phyloP scores from a whole-genome alignment of 306 rosid species.

The Trifolium fragiferum region DNA sequence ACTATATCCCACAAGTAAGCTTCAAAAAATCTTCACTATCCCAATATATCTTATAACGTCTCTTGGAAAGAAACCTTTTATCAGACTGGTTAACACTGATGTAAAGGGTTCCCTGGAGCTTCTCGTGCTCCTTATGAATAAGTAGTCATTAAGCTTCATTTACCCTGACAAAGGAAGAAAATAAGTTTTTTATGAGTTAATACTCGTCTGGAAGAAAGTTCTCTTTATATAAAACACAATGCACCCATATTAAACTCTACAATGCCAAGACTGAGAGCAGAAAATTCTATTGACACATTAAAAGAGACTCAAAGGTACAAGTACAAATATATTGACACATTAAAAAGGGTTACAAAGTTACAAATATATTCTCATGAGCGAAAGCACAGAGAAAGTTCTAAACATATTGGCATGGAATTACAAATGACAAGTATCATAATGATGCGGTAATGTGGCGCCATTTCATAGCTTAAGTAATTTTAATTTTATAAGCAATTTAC shows the following conservation, averaged over 20 bases:
- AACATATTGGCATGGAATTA: constrained; percentile 25
- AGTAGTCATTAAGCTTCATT: constrained; percentile 73
- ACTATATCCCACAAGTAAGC: constrained; percentile 34
- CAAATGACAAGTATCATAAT: constrained; percentile 32
- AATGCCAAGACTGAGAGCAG: not conserved
- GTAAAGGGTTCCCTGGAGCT: constrained; percentile 67
- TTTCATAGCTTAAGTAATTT: not conserved
- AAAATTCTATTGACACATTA: not conserved
- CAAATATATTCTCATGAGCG: not conserved
- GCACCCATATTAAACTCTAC: constrained; percentile 19
- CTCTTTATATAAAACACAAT: not conserved
- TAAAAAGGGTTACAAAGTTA: not conserved
- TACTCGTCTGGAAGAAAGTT: constrained; percentile 3
- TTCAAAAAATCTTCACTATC: constrained; percentile 38
- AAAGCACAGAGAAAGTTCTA: constrained; percentile 28
- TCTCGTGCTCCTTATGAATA: constrained; percentile 65
- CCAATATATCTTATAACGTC: constrained; percentile 78
- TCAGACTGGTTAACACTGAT: constrained; percentile 54
- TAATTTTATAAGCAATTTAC: not conserved
- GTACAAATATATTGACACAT: constrained; percentile 2
- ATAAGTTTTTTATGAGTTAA: constrained; percentile 10
- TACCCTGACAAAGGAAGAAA: constrained; percentile 59
- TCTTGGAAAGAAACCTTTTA: constrained; percentile 88
- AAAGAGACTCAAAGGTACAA: constrained; percentile 11
- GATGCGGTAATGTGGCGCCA: not conserved